Conservation (phyloP, 1,284 basidiomycete species). For the Lentinus polychrous region DNA sequence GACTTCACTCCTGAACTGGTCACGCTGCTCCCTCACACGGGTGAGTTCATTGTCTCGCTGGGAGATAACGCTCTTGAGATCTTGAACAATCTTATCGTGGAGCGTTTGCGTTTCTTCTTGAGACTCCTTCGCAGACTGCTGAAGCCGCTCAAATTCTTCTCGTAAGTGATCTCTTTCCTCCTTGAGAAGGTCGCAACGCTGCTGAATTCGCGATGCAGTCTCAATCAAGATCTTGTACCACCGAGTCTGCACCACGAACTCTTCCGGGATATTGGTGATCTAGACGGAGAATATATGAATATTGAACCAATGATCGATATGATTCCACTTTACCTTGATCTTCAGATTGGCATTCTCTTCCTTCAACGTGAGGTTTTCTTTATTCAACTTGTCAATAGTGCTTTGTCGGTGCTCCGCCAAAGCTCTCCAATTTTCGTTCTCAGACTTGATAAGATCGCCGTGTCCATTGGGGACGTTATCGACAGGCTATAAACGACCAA, state of each 20-base stretch:
- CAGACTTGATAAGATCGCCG: not conserved
- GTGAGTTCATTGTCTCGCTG: slow-evolving; percentile 73
- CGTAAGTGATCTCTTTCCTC: slow-evolving; percentile 29
- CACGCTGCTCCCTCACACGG: slow-evolving; percentile 76
- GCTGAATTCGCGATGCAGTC: slow-evolving; percentile 36
- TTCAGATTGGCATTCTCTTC: slow-evolving; percentile 34
- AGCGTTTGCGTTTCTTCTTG: slow-evolving; percentile 42
- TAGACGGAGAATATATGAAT: not conserved
- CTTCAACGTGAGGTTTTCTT: slow-evolving; percentile 34
- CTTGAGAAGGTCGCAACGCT: slow-evolving; percentile 32
- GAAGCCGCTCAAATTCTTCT: slow-evolving; percentile 19
- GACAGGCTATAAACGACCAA: slow-evolving; percentile 34
- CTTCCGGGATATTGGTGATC: not conserved
- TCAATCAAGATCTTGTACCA: slow-evolving; percentile 44
- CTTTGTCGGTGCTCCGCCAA: slow-evolving; percentile 34
- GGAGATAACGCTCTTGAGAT: slow-evolving; percentile 46
- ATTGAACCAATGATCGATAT: not conserved
- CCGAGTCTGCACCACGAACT: not conserved
- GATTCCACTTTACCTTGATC: slow-evolving; percentile 36
- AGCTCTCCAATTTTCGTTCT: slow-evolving; percentile 25
- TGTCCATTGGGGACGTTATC: slow-evolving; percentile 15
- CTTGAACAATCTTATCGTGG: slow-evolving; percentile 42
- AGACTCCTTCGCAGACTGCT: slow-evolving; percentile 35
- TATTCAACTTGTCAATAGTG: slow-evolving; percentile 39
- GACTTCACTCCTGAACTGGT: slow-evolving; percentile 70